Evolutionary conservation across 2,329 filamentous ascomycete genomes (phyloP).

Genomic region (Cercospora brassicicola): DNA sequence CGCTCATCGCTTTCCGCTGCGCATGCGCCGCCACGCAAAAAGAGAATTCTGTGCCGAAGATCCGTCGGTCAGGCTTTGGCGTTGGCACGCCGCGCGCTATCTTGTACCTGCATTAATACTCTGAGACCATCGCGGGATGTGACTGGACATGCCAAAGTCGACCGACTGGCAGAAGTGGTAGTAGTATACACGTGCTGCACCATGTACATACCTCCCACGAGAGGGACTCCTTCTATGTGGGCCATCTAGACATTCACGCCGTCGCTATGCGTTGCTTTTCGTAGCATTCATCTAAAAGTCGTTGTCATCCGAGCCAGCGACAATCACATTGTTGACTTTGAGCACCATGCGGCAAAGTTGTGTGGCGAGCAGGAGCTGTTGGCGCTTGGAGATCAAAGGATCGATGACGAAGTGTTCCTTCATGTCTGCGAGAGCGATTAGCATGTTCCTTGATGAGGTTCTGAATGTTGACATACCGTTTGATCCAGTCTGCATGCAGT

Average conservation of each 20-base stretch:
- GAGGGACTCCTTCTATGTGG: slow-evolving; percentile 5
- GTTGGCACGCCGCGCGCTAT: slow-evolving; percentile 4
- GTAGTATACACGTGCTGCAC: slow-evolving; percentile 20
- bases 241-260: slow-evolving; percentile 14
- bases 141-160: slow-evolving; percentile 7
- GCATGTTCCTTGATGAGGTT: background rate
- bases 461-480: slow-evolving; percentile 60
- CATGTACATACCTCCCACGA: slow-evolving; percentile 24
- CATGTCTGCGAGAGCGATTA: slow-evolving; percentile 66
- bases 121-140: background rate
- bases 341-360: slow-evolving; percentile 98
- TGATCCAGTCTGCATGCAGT: slow-evolving; percentile 94
- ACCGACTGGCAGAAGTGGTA: slow-evolving; percentile 1
- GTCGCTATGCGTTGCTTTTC: slow-evolving; percentile 13
- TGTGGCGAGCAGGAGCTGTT: slow-evolving; percentile 93
- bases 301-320: slow-evolving; percentile 80
- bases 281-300: slow-evolving; percentile 62
- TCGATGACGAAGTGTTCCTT: slow-evolving; percentile 97
- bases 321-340: slow-evolving; percentile 94
- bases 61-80: background rate
- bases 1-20: background rate
- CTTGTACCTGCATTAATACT: slow-evolving; percentile 12
- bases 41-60: slow-evolving; percentile 16
- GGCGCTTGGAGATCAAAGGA: slow-evolving; percentile 94
- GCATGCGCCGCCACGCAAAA: slow-evolving; percentile 7